Evolutionary conservation across 2,329 filamentous ascomycete genomes (phyloP).

Genomic region (Pseudogymnoascus sp.): DNA sequence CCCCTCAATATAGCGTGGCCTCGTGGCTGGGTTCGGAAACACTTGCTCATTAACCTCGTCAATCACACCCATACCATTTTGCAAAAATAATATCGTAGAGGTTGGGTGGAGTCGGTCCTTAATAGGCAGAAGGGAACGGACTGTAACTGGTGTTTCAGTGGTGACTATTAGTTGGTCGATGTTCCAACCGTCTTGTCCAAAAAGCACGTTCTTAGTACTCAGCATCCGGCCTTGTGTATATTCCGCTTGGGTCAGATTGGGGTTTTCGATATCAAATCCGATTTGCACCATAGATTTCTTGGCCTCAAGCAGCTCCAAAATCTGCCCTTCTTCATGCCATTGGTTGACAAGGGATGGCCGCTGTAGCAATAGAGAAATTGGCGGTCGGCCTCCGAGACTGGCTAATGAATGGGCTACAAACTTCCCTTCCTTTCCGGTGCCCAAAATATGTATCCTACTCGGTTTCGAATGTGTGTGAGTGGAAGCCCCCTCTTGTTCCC

Average conservation of each 20-base stretch:
- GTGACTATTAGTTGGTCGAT: conserved; percentile 69
- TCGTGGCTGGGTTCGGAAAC: conserved; percentile 55
- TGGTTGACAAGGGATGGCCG: conserved; percentile 33
- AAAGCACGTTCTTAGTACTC: conserved; percentile 25
- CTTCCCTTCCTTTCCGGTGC: conserved; percentile 54
- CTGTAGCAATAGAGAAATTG: conserved; percentile 56
- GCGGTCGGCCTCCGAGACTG: conserved; percentile 49
- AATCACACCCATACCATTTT: conserved; percentile 76
- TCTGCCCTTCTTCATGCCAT: conserved; percentile 39
- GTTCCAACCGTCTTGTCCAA: conserved; percentile 21
- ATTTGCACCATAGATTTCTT: conserved; percentile 30
- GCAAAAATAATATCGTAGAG: conserved; percentile 68
- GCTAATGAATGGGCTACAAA: conserved; percentile 59
- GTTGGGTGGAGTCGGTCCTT: conserved; percentile 57
- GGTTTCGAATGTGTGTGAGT: neutral
- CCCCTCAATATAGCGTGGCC: conserved; percentile 62
- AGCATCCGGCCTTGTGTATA: conserved; percentile 19
- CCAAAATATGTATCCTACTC: conserved; percentile 52
- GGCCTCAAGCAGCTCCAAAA: conserved; percentile 39
- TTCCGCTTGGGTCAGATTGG: conserved; percentile 12
- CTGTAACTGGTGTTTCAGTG: conserved; percentile 50
- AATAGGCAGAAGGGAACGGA: conserved; percentile 50
- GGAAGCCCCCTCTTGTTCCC: conserved; percentile 15
- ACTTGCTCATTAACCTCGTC: conserved; percentile 65
- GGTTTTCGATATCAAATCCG: conserved; percentile 25